phyloP scores from a whole-genome alignment of 73 alveolate species.

The Stentor coeruleus region DNA sequence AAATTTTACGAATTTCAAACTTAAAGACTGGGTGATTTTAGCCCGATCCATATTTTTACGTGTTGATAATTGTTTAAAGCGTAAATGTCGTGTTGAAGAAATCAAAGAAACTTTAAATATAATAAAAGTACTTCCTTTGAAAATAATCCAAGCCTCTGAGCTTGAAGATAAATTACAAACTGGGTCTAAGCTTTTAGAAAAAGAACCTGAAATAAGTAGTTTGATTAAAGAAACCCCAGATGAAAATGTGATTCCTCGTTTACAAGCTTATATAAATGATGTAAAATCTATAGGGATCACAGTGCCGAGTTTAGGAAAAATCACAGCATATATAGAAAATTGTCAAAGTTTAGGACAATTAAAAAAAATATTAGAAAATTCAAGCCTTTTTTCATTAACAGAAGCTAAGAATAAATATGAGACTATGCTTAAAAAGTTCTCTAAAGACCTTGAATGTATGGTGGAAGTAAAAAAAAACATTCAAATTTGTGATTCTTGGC shows the following conservation, averaged over 20 bases:
- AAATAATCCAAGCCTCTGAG: not conserved
- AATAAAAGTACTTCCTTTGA: not conserved
- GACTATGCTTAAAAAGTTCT: not conserved
- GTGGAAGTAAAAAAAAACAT: not conserved
- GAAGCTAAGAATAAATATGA: not conserved
- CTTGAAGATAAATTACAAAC: not conserved
- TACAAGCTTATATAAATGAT: not conserved
- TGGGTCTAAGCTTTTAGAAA: not conserved
- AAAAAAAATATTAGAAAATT: not conserved
- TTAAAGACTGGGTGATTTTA: not conserved
- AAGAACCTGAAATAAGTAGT: not conserved
- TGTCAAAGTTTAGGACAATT: not conserved
- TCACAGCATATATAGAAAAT: not conserved
- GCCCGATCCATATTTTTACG: not conserved
- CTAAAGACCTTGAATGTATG: not conserved
- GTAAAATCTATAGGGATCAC: not conserved
- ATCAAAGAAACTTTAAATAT: not conserved
- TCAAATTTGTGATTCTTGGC: not conserved
- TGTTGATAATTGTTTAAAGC: not conserved
- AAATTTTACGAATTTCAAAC: not conserved
- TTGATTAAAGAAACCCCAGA: not conserved
- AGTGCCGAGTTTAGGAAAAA: not conserved
- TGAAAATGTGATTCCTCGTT: not conserved
- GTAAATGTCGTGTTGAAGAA: conserved; percentile 1
- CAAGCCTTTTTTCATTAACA: not conserved